A percentile compares a stretch with the other conserved stretches of the same genome.
Conservation (phyloP, 306 rosid species). For the Aeschynomene evenia region DNA sequence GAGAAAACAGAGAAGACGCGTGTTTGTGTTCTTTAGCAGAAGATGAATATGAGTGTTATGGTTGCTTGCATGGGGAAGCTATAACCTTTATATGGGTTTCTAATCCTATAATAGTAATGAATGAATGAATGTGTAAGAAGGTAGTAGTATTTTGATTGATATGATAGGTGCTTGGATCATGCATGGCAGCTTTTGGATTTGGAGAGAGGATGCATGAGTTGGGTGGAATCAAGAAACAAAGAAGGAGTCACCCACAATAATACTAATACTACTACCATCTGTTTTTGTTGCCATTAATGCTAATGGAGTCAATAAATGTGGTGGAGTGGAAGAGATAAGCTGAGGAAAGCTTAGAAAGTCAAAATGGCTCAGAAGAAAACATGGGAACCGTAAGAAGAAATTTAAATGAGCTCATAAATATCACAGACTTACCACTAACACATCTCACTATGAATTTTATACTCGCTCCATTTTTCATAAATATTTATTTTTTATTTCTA, state of each 20-base stretch:
- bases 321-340: slow-evolving; percentile 22
- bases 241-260: slow-evolving; percentile 22
- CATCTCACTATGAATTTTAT: no score
- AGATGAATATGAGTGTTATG: neutral
- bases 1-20: slow-evolving; percentile 20
- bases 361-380: slow-evolving; percentile 28
- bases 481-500: no score
- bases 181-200: slow-evolving; percentile 26
- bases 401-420: neutral
- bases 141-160: no score
- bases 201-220: slow-evolving; percentile 25
- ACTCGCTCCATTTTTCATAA: no score
- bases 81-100: slow-evolving; percentile 2
- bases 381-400: slow-evolving; percentile 16
- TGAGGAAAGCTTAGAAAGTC: slow-evolving; percentile 5
- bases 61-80: slow-evolving; percentile 28
- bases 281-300: slow-evolving; percentile 30
- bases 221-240: slow-evolving; percentile 33
- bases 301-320: slow-evolving; percentile 23
- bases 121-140: slow-evolving; percentile 3
- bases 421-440: no score
- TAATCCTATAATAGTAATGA: slow-evolving; percentile 24
- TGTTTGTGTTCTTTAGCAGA: slow-evolving; percentile 4
- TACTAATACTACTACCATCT: no score
- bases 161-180: neutral